Evolutionary conservation across 331 rosid species (phyloP).

Genomic region (Dryas integrifolia): DNA sequence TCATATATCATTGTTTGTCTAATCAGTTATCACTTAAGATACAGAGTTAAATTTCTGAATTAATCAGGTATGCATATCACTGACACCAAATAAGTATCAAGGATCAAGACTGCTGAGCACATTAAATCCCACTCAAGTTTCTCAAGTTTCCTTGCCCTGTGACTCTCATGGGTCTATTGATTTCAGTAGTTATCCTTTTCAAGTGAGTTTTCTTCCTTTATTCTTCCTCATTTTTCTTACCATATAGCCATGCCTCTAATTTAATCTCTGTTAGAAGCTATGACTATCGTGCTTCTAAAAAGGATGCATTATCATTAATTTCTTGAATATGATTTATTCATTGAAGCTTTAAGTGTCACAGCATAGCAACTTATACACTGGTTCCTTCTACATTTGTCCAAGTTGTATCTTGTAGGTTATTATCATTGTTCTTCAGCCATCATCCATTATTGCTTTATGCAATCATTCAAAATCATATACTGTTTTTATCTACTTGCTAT

Average conservation of each 20-base stretch:
- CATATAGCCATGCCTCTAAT: conserved; percentile 1
- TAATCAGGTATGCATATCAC: conserved; percentile 58
- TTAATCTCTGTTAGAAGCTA: conserved; percentile 16
- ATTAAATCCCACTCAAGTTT: conserved; percentile 52
- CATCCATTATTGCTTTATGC: conserved; percentile 4
- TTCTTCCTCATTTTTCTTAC: conserved; percentile 9
- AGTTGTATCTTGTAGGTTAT: no score
- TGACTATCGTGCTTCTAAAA: conserved; percentile 15
- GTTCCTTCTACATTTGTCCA: background rate
- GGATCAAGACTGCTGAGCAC: conserved; percentile 54
- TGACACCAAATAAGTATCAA: conserved; percentile 64
- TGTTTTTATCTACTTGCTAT: background rate
- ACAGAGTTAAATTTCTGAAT: conserved; percentile 24
- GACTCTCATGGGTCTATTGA: conserved; percentile 80
- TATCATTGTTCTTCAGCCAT: conserved; percentile 6
- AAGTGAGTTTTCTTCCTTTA: conserved; percentile 52
- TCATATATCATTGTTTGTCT: conserved; percentile 19
- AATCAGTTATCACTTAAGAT: conserved; percentile 20
- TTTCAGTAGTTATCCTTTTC: conserved; percentile 80
- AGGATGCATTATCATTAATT: conserved; percentile 8
- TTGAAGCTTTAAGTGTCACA: background rate
- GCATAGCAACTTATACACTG: conserved; percentile 1
- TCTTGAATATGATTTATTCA: conserved; percentile 5
- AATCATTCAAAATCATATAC: background rate
- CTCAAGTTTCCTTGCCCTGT: conserved; percentile 89